Base-by-base conservation (phyloP, 305 asterid genomes). In the Fraxinus latifolia region DNA sequence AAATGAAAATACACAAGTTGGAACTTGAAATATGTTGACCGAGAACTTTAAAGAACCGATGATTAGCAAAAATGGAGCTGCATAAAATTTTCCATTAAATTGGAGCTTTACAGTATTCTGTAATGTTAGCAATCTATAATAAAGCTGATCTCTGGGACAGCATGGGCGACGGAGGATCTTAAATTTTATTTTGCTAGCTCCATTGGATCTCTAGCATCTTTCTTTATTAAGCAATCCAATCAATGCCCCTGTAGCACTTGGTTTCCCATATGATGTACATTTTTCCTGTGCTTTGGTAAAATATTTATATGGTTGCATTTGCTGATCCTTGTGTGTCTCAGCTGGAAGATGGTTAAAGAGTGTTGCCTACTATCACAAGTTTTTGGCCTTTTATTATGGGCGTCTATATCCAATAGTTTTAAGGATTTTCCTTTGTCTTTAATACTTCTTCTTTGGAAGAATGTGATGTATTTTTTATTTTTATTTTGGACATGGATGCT, bases 1-100 rank as follows among this genome's bases (percentile, higher is more conserved):
- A 76, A 81, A 82, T 44, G 77, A 74, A 82, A 74, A 78, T 25
- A 37, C 65, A 60, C 62, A 73, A 77, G 31, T n/a, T 32, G n/a
- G 14, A 75, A 76, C 78, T 79, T 19, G 31, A n/a, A 73, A 74
- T 23, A 83, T 53, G 25, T 29, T 27, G 6, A 50, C 82, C 44
- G 50, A 27, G 55, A 87, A 70, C 36, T 74, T 5, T 15, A 34
- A 65, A n/a, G 42, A 29, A 42, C 33, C 2, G 60, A 15, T 50
- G 60, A 50, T 50, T n/a, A 50, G 60, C 60, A 4, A 50, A 44
- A 50, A 15, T 50, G 60, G 60, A 50, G 60, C 60, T 50, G 60
- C 60, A 50, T 50, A 15, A 50, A 50, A 50, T 15, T 77, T 55
- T 77, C 50, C 33, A 42, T 36, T 39, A 25, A 31, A 39, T 77